Percentiles rank a stretch among this genome's conserved stretches.
These are phyloP conservation scores for Paramecium sexaurelia DNA, from an alignment of 73 alveolate species.

Conservation along the genomic window DNA sequence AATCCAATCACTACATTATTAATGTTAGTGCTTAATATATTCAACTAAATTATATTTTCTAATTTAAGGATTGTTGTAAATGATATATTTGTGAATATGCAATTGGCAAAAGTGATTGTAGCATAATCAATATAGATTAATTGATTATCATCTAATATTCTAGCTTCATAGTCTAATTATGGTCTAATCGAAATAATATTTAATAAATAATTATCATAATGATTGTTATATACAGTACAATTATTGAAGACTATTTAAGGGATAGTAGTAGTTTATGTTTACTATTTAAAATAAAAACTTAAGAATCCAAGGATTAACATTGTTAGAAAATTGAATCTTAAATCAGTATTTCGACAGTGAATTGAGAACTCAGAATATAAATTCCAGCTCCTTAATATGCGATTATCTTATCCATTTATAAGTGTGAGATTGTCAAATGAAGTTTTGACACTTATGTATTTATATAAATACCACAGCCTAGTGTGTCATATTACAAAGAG, in stretches of 20 bases:
- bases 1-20: neutral
- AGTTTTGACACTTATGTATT: neutral
- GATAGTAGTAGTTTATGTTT: neutral
- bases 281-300: neutral
- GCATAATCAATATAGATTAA: neutral
- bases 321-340: neutral
- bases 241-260: neutral
- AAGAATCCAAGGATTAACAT: conserved; percentile 1
- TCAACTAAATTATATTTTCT: neutral
- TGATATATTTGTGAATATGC: neutral
- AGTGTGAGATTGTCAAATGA: neutral
- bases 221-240: neutral
- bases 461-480: neutral
- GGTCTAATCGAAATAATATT: neutral
- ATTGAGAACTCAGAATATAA: neutral
- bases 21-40: neutral
- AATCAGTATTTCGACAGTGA: neutral
- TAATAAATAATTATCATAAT: neutral
- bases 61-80: neutral
- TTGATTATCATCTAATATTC: neutral
- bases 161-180: neutral
- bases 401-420: neutral
- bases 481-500: neutral
- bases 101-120: neutral
- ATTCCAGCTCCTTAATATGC: neutral